These are phyloP conservation scores for Trifolium subterraneum DNA, from an alignment of 306 rosid species.

Conservation along the genomic window DNA sequence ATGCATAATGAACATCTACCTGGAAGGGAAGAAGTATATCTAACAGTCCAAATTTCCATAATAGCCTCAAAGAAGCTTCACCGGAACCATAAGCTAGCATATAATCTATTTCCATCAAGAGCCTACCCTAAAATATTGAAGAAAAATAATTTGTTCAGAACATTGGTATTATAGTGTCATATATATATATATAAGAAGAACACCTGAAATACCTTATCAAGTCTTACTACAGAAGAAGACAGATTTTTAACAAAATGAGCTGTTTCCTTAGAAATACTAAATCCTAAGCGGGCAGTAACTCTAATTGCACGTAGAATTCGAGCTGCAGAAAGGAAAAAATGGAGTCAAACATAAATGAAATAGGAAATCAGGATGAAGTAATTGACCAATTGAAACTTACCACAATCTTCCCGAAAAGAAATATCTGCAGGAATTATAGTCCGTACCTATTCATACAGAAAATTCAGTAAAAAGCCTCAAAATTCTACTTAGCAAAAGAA, in stretches of 20 bases:
- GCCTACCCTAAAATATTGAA: constrained; percentile 63
- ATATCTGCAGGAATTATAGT: constrained; percentile 66
- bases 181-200: constrained; percentile 20
- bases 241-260: constrained; percentile 55
- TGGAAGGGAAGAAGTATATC: constrained; percentile 78
- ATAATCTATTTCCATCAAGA: constrained; percentile 74
- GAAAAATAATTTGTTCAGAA: constrained; percentile 36
- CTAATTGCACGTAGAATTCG: constrained; percentile 81
- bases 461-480: constrained; percentile 43
- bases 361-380: constrained; percentile 10
- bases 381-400: constrained; percentile 48
- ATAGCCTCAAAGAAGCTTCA: constrained; percentile 73
- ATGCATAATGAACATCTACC: constrained; percentile 45
- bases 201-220: constrained; percentile 66
- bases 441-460: constrained; percentile 63
- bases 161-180: not conserved
- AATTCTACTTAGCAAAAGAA: constrained; percentile 39
- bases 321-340: constrained; percentile 56
- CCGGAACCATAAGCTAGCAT: constrained; percentile 83
- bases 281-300: constrained; percentile 76
- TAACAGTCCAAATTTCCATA: constrained; percentile 79
- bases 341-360: constrained; percentile 6
- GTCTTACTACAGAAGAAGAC: constrained; percentile 57
- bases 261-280: constrained; percentile 69
- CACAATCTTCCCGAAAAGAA: constrained; percentile 77